phyloP scores from a whole-genome alignment of 129 eudicot species.

The Artemisia annua region DNA sequence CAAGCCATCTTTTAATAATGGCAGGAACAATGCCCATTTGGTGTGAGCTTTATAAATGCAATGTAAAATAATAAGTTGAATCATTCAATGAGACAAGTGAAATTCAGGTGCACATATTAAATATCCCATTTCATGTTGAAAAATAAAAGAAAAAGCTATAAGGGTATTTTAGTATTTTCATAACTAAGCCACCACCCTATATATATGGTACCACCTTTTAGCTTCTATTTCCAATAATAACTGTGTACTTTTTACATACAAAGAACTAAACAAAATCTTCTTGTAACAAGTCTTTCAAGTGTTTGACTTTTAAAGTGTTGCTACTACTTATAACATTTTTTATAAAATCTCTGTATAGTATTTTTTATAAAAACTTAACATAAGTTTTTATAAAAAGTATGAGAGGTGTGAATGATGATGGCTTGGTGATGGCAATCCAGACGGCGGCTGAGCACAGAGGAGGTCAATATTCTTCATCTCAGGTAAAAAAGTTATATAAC shows the following conservation, averaged over 20 bases:
- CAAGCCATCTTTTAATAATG: constrained; percentile 38
- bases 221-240: constrained; percentile 34
- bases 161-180: constrained; percentile 32
- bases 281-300: constrained; percentile 57
- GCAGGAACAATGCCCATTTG: constrained; percentile 47
- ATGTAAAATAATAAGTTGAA: constrained; percentile 33
- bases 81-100: constrained; percentile 47
- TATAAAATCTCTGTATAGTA: constrained; percentile 1
- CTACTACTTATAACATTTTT: background rate
- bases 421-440: constrained; percentile 48
- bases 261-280: constrained; percentile 39
- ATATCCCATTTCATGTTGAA: constrained; percentile 19
- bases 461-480: constrained; percentile 46
- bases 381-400: constrained; percentile 21
- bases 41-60: constrained; percentile 51
- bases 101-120: constrained; percentile 40
- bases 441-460: constrained; percentile 43
- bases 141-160: background rate
- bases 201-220: constrained; percentile 38
- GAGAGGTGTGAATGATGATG: constrained; percentile 50
- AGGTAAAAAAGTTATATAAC: constrained; percentile 17
- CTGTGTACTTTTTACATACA: constrained; percentile 34
- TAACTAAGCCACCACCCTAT: constrained; percentile 6
- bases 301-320: constrained; percentile 68
- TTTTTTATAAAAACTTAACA: background rate